phyloP scores from a whole-genome alignment of 1,139 yeast genomes.

The Meyerozyma sp. region DNA sequence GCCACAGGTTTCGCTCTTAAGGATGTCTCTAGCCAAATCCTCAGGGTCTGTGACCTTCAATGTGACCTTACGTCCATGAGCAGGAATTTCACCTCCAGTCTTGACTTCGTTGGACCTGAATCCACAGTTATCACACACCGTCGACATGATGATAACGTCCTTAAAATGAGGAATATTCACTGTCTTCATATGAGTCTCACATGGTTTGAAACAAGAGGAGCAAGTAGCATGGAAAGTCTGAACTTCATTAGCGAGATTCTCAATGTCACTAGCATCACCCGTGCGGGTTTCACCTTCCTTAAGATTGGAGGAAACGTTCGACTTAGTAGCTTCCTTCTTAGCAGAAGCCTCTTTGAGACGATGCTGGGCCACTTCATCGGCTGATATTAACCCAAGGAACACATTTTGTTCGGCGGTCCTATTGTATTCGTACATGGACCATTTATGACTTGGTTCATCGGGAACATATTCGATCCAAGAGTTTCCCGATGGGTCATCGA shows the following conservation, averaged over 20 bases:
- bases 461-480: slow-evolving; percentile 94
- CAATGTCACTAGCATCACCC: slow-evolving; percentile 67
- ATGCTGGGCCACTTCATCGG: slow-evolving; percentile 64
- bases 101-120: slow-evolving; percentile 96
- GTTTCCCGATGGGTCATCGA: slow-evolving; percentile 96
- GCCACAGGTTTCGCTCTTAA: slow-evolving; percentile 93
- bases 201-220: slow-evolving; percentile 75
- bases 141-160: slow-evolving; percentile 95
- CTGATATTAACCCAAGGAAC: slow-evolving; percentile 77
- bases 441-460: slow-evolving; percentile 83
- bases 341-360: slow-evolving; percentile 35
- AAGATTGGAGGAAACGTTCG: slow-evolving; percentile 21
- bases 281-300: slow-evolving; percentile 45
- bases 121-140: slow-evolving; percentile 89
- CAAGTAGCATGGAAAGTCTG: slow-evolving; percentile 92
- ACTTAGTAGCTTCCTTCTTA: slow-evolving; percentile 33
- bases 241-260: slow-evolving; percentile 80
- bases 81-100: slow-evolving; percentile 96
- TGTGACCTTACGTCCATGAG: slow-evolving; percentile 69
- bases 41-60: slow-evolving; percentile 84
- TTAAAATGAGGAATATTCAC: slow-evolving; percentile 97
- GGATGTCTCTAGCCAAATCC: slow-evolving; percentile 89
- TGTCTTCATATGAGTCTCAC: slow-evolving; percentile 94
- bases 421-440: slow-evolving; percentile 80
- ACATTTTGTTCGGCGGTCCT: slow-evolving; percentile 90